Evolutionary conservation across 495 filamentous ascomycete species (phyloP).

Genomic region (Talaromyces stipitatus): DNA sequence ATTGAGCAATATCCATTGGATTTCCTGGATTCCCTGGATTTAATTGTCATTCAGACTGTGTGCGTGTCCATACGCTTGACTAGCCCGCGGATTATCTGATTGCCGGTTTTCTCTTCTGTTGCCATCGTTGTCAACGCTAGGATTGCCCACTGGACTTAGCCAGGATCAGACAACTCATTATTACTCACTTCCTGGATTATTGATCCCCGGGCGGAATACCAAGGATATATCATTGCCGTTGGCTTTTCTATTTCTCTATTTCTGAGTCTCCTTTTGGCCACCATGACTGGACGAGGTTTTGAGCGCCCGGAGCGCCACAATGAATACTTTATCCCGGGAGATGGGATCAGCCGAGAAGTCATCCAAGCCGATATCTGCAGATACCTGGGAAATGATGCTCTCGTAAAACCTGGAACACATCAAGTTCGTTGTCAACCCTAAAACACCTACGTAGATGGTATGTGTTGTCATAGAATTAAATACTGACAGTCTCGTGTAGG

Average conservation of each 20-base stretch:
- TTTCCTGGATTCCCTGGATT: not conserved
- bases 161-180: not conserved
- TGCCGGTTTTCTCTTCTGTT: not conserved
- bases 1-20: not conserved
- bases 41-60: not conserved
- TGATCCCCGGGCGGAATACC: not conserved
- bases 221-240: slow-evolving; percentile 12
- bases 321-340: slow-evolving; percentile 80
- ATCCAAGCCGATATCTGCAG: slow-evolving; percentile 93
- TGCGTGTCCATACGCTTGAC: not conserved
- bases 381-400: slow-evolving; percentile 86
- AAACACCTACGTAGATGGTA: slow-evolving; percentile 5
- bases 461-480: not conserved
- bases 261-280: slow-evolving; percentile 22
- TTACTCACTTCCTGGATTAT: not conserved
- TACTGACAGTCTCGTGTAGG: slow-evolving; percentile 44
- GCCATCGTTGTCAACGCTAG: not conserved
- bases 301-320: slow-evolving; percentile 52
- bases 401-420: slow-evolving; percentile 77
- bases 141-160: not conserved
- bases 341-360: slow-evolving; percentile 88
- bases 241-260: slow-evolving; percentile 10
- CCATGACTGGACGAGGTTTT: slow-evolving; percentile 37
- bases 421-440: slow-evolving; percentile 49
- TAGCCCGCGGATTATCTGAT: slow-evolving; percentile 2